Evolutionary conservation across 108 stramenopile genomes (phyloP).

Genomic region (Nannochloropsis salina): DNA sequence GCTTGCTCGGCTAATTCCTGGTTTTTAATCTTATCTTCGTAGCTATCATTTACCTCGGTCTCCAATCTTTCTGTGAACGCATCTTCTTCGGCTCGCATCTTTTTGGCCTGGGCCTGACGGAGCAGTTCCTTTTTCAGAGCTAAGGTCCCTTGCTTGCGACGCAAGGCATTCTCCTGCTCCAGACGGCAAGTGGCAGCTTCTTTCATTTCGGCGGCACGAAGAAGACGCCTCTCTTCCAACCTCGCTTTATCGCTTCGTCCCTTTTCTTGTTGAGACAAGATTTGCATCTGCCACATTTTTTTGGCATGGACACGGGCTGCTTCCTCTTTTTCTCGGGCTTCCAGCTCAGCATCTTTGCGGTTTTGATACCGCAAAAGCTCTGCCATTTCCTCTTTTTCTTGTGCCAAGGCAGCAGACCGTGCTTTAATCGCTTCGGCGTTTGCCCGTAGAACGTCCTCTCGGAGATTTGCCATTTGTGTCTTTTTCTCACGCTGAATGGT

Average conservation of each 20-base stretch:
- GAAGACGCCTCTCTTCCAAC: background rate
- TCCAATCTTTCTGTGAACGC: background rate
- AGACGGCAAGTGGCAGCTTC: background rate
- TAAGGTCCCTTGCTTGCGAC: background rate
- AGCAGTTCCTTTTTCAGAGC: background rate
- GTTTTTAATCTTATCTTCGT: background rate
- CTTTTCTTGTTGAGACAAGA: background rate
- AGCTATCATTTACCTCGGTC: background rate
- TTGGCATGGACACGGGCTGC: conserved; percentile 4
- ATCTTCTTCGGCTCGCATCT: background rate
- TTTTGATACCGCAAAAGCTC: background rate
- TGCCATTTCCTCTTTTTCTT: background rate
- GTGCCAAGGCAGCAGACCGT: background rate
- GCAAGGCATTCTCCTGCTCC: background rate
- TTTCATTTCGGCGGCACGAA: background rate
- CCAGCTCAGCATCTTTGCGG: background rate
- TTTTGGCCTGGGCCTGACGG: background rate
- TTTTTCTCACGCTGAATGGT: background rate
- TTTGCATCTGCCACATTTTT: conserved; percentile 15
- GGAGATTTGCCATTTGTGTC: background rate
- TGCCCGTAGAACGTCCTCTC: background rate
- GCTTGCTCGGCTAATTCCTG: conserved; percentile 10
- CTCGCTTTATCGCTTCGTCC: background rate
- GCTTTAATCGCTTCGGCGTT: background rate
- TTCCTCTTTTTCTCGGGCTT: background rate